Base-by-base conservation (phyloP, 805 yeast species). In the Barnettozyma populi region DNA sequence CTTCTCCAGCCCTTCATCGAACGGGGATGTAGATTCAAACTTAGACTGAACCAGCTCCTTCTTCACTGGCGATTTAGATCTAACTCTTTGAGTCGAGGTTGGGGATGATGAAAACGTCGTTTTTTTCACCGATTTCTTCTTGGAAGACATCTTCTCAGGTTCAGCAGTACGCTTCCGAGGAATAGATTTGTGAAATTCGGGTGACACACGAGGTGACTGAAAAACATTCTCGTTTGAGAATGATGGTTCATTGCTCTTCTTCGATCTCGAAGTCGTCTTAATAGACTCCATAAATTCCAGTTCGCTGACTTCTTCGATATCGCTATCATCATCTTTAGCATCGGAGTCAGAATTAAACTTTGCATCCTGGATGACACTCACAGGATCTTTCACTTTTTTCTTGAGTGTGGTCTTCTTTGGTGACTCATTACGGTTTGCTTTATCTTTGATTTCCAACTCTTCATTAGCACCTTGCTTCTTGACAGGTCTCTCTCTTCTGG, bases 161-260 rank as follows among this genome's bases (percentile, higher is more conserved):
- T 56, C 60, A 14, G 53, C 46, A 18, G 45, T 7, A 47, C 65
- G 60, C 37, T 61, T 61, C 31, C 51, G 52, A 32, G 65, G 65
- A n/a, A 60, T 56, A 2, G 40, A 14, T 34, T 55, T 57, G 11
- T 46, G 51, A 24, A 46, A 24, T 9, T 54, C 56, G 9, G 60
- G 57, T 1, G 63, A 57, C 4, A 24, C 21, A 7, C 14, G 16
- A 13, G 61, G 50, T 3, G 61, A 49, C 49, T 70, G 74, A 53
- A 69, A 70, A 4, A 68, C 63, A 49, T 69, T 68, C 9, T 67
- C 70, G 23, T 56, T 54, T 1, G 68, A 57, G 50, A 70, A 67
- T 9, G 65, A 59, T 1, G 57, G 53, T 10, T 62, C 63, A 13
- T 39, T 13, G 11, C 44, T 51, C 5, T 49, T 19, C 13, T 45